Conservation (phyloP, 345 rosid species). For the Aquilaria sinensis region DNA sequence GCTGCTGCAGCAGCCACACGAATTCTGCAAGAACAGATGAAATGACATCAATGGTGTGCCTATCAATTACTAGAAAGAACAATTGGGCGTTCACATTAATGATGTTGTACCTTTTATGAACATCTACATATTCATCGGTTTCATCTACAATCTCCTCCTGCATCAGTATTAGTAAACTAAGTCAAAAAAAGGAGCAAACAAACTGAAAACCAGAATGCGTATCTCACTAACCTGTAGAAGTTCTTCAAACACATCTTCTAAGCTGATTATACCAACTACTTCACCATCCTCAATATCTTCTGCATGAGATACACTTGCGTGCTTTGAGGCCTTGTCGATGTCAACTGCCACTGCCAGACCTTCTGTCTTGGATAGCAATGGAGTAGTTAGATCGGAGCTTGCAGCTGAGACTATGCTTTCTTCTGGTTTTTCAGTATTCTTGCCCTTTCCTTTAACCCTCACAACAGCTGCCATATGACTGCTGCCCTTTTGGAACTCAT, state of each 20-base stretch:
- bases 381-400: slow-evolving; percentile 49
- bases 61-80: too few relatives aligned
- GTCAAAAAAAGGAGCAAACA: slow-evolving; percentile 7
- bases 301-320: slow-evolving; percentile 17
- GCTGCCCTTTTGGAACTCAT: slow-evolving; percentile 98
- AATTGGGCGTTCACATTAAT: neutral
- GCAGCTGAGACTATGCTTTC: slow-evolving; percentile 27
- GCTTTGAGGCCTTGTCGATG: slow-evolving; percentile 45
- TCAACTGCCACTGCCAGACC: slow-evolving; percentile 52
- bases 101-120: slow-evolving; percentile 66
- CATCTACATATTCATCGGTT: slow-evolving; percentile 97
- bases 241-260: slow-evolving; percentile 98
- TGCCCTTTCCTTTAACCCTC: slow-evolving; percentile 55
- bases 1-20: slow-evolving; percentile 99
- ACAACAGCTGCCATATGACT: slow-evolving; percentile 99
- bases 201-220: neutral
- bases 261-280: slow-evolving; percentile 85
- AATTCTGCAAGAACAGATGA: slow-evolving; percentile 43
- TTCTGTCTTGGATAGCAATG: slow-evolving; percentile 50
- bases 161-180: slow-evolving; percentile 6
- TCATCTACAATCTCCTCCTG: slow-evolving; percentile 99
- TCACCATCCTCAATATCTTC: slow-evolving; percentile 93
- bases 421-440: slow-evolving; percentile 34
- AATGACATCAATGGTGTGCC: neutral
- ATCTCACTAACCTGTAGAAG: slow-evolving; percentile 55